These are phyloP conservation scores for Wallacemonas sp. DNA, from an alignment of 208 protist genomes.

Conservation along the genomic window DNA sequence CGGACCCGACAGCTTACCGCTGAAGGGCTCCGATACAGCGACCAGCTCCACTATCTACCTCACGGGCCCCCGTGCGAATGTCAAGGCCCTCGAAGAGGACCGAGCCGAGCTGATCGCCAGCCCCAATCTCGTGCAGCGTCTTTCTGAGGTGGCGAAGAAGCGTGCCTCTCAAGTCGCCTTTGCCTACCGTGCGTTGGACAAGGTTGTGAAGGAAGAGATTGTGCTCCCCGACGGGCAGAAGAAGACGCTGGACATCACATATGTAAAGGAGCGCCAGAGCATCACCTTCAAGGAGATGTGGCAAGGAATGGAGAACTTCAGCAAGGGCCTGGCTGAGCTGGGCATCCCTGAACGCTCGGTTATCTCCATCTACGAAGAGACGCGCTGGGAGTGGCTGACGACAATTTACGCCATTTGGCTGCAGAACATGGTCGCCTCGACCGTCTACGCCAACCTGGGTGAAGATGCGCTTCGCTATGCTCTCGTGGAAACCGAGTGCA, in stretches of 20 bases:
- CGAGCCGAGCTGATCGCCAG: slow-evolving; percentile 15
- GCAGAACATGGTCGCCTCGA: slow-evolving; percentile 38
- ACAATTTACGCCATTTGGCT: slow-evolving; percentile 47
- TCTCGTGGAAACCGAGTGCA: slow-evolving; percentile 33
- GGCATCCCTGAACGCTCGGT: slow-evolving; percentile 18
- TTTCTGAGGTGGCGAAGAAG: slow-evolving; percentile 18
- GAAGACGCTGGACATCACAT: slow-evolving; percentile 28
- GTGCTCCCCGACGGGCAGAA: slow-evolving; percentile 12
- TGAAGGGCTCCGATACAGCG: slow-evolving; percentile 25
- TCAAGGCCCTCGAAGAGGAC: slow-evolving; percentile 14
- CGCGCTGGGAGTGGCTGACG: slow-evolving; percentile 53
- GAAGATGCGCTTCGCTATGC: slow-evolving; percentile 43
- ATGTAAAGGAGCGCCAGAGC: slow-evolving; percentile 31
- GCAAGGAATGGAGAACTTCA: slow-evolving; percentile 29
- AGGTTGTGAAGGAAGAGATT: slow-evolving; percentile 24
- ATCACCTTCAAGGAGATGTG: slow-evolving; percentile 29
- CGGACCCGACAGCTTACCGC: slow-evolving; percentile 12
- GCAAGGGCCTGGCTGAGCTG: slow-evolving; percentile 30
- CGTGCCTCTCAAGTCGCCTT: slow-evolving; percentile 16
- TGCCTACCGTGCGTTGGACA: slow-evolving; percentile 37
- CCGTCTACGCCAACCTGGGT: slow-evolving; percentile 58
- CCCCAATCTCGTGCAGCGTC: slow-evolving; percentile 19
- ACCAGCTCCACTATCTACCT: slow-evolving; percentile 28
- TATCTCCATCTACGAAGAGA: slow-evolving; percentile 46
- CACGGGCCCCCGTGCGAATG: neutral